phyloP scores from a whole-genome alignment of 2,329 filamentous ascomycete genomes.

The Myriosclerotinia duriaeana region DNA sequence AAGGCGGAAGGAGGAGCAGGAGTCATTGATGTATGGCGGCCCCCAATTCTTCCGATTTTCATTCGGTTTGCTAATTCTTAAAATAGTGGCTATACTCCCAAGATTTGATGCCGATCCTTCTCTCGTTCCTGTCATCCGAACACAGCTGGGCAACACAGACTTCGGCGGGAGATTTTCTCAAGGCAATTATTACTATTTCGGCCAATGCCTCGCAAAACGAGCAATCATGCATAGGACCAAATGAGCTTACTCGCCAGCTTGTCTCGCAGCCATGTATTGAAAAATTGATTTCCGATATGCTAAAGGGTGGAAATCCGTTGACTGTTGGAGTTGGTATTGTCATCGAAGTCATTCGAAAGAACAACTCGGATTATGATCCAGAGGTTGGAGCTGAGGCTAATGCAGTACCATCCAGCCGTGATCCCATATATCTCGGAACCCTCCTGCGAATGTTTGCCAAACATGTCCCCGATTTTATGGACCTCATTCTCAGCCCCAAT shows the following conservation, averaged over 20 bases:
- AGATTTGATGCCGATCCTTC: conserved; percentile 79
- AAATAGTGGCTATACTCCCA: conserved; percentile 88
- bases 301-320: conserved; percentile 86
- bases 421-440: conserved; percentile 94
- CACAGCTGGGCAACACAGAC: conserved; percentile 90
- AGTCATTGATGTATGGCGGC: conserved; percentile 75
- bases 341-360: conserved; percentile 98
- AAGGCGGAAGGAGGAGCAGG: conserved; percentile 88
- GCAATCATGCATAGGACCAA: conserved; percentile 97
- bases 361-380: conserved; percentile 97
- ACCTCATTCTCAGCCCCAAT: conserved; percentile 74
- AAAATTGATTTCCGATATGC: conserved; percentile 86
- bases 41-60: conserved; percentile 25
- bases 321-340: conserved; percentile 96
- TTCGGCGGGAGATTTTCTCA: conserved; percentile 94
- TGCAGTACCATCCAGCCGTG: conserved; percentile 75
- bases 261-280: conserved; percentile 84
- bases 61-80: conserved; percentile 11
- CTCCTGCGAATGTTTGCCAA: conserved; percentile 85
- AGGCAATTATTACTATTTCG: conserved; percentile 98
- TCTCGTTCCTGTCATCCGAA: conserved; percentile 82
- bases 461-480: conserved; percentile 92
- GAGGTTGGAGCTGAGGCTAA: conserved; percentile 82
- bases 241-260: conserved; percentile 91
- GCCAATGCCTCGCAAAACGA: conserved; percentile 98